Base-by-base conservation (phyloP, 768 basidiomycete species). In the Xerocomellus amylosporus region DNA sequence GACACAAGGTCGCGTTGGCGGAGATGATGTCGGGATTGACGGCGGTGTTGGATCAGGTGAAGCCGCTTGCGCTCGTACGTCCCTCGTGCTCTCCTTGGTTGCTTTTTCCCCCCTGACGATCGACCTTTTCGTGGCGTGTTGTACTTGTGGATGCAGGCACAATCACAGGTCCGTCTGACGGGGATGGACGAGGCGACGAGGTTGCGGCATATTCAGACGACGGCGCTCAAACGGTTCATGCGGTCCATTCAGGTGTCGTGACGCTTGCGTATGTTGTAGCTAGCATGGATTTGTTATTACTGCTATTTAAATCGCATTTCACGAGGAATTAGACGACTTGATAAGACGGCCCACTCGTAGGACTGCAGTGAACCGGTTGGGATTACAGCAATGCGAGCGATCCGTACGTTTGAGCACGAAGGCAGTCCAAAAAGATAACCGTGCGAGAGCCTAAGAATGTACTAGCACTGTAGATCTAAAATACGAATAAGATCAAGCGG, bases 11-110 rank as follows among this genome's bases (percentile, higher is more conserved):
- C 10, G 88, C 89, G 5, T 64, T 89, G 43, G 79, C 86, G 26
- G 84, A 85, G 61, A 92, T 93, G 87, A 79, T 85, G 44, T 74
- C 80, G 3, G 76, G 78, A n/a, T 64, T 93, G 54, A 77, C 87
- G 38, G 70, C 71, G 19, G 73, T 80, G 37, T 77, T 87, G 34
- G 85, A 88, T 64, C 80, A 78, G 54, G 74, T 80, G 46, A 79
- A 77, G 51, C 87, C 87, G 10, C 69, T 82, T 5, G 77, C 78
- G 14, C 64, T 90, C 70, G 90, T 89, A 58, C 51, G 84, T 77
- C 51, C 51, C 9, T 20, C n/a, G 15, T 38, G 0, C 1, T 10
- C 22, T n/a, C n/a, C n/a, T n/a, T n/a, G n/a, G n/a, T n/a, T 26
- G 13, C 20, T 15, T 17, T 38, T 37, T 7, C 24, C 24, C 24